Base-by-base conservation (phyloP, 805 yeast species). In the Zygotorulaspora florentina region DNA sequence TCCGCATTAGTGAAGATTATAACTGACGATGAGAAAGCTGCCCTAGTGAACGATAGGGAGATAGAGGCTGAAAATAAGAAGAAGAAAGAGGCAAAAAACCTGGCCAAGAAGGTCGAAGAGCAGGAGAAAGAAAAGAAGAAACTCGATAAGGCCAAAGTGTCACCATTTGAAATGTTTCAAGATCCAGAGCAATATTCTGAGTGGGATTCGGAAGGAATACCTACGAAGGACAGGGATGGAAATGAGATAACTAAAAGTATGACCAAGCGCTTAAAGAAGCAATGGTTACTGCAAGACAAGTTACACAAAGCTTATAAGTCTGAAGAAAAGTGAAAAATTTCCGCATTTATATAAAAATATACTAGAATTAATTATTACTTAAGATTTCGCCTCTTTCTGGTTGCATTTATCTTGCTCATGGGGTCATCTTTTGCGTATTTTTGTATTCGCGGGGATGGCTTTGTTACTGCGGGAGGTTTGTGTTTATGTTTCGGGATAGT, bases 161-260 rank as follows among this genome's bases (percentile, higher is more conserved):
- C 80, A 8, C 96, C 98, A 1, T 48, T 61, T 33, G 90, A 85
- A 20, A 68, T 93, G 81, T 93, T 90, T 70, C 76, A 73, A 57
- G 77, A 77, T 44, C 67, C 60, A 4, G 77, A 75, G 46, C 50
- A 57, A 39, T 93, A 79, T 63, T 66, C 79, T 8, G 85, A 79
- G 60, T 93, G 91, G 86, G 97, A 93, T 62, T 90, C 76, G 20
- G 67, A 75, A 29, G 99, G 99, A 1, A 47, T 93, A 13, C 99
- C 99, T 15, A 74, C 81, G 0, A 81, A 80, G 60, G 87, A 83
- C 53, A 74, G 70, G 28, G 79, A 78, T 8, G 98, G 98, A 10
- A 87, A 81, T 55, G 93, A 85, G 53, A 75, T 93, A 5, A 76
- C 93, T 34, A 93, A 93, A 71, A 86, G 96, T 64, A 80, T 83